Evolutionary conservation across 2,329 filamentous ascomycete species (phyloP), one percentile per base, ranked within the genome.

Genomic region (Fusarium odoratissimum): DNA sequence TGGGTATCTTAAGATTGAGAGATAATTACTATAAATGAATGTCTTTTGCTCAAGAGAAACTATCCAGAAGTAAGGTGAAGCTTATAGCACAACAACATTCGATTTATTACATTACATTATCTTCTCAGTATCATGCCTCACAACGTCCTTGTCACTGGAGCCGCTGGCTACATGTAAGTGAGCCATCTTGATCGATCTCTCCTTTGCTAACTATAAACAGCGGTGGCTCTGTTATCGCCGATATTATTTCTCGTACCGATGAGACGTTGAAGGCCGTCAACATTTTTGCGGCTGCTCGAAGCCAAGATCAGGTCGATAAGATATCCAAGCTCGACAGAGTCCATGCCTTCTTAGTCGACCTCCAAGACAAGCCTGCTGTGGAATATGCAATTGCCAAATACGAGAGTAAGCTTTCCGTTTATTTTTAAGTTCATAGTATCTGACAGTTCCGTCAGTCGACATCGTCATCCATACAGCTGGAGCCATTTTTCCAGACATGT

Each of bases 381-480:
- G 30, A 69, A 21, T 52, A 77, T 31, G 64, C 51, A 4, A 41
- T 82, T 8, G 19, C 75, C 4, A 30, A 60, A 12, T 72, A 81
- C 51, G 42, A 80, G 21, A 78, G 80, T 80, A 52, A 12, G 78
- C 63, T 25, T 21, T 4, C 3, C 6, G 1, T 45, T 4, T 3
- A 3, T 21, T 1, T 21, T 3, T 14, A 1, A 5, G 6, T 5
- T 16, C 0, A 6, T 21, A 3, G 6, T n/a, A 1, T 16, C 35
- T 75, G 28, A 77, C 59, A 21, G 3, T 44, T 16, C 13, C 51
- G 10, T 41, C 57, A 83, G 82, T 84, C 46, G 73, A 81, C 55
- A 78, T 84, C 21, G 71, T 83, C 33, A 61, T 84, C 19, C 79
- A 84, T 55, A 80, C 77, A 3, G 81, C 81, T 14, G 79, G 79